These are phyloP conservation scores for Aspergillus homomorphus DNA, from an alignment of 495 filamentous ascomycete species.

Conservation along the genomic window DNA sequence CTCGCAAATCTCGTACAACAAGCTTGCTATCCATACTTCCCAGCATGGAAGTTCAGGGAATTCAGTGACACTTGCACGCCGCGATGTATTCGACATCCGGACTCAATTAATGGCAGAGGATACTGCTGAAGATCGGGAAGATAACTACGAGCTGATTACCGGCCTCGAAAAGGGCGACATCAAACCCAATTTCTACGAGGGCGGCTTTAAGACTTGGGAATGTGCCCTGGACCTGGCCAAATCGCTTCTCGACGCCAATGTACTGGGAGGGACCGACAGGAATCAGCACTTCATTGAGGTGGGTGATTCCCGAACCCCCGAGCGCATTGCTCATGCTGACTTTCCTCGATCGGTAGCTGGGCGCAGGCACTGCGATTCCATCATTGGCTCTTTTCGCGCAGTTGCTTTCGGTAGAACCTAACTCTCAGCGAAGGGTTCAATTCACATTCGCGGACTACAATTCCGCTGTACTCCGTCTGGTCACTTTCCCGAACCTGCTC, in stretches of 20 bases:
- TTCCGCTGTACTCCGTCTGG: conserved; percentile 73
- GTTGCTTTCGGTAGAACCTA: conserved; percentile 41
- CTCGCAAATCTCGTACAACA: conserved; percentile 72
- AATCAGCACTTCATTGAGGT: conserved; percentile 73
- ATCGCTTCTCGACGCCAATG: conserved; percentile 36
- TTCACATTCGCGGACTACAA: conserved; percentile 91
- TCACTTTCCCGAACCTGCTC: conserved; percentile 85
- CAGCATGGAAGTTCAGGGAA: conserved; percentile 36
- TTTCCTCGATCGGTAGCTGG: conserved; percentile 54
- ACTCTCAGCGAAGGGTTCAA: conserved; percentile 38
- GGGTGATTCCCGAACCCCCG: conserved; percentile 22
- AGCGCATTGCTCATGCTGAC: not conserved
- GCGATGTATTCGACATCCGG: conserved; percentile 90
- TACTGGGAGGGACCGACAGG: conserved; percentile 24
- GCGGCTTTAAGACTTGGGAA: conserved; percentile 99
- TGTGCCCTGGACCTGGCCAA: conserved; percentile 84
- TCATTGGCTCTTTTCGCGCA: conserved; percentile 73
- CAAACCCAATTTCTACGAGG: conserved; percentile 88
- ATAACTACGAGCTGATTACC: conserved; percentile 43
- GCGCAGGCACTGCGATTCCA: conserved; percentile 87
- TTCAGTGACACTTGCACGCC: conserved; percentile 61
- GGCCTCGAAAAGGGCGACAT: conserved; percentile 80
- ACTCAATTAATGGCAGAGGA: conserved; percentile 94
- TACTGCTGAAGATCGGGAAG: conserved; percentile 35
- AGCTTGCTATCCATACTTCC: conserved; percentile 50